Evolutionary conservation across 2,329 filamentous ascomycete genomes (phyloP).

Genomic region (Fragosphaeria purpurea): DNA sequence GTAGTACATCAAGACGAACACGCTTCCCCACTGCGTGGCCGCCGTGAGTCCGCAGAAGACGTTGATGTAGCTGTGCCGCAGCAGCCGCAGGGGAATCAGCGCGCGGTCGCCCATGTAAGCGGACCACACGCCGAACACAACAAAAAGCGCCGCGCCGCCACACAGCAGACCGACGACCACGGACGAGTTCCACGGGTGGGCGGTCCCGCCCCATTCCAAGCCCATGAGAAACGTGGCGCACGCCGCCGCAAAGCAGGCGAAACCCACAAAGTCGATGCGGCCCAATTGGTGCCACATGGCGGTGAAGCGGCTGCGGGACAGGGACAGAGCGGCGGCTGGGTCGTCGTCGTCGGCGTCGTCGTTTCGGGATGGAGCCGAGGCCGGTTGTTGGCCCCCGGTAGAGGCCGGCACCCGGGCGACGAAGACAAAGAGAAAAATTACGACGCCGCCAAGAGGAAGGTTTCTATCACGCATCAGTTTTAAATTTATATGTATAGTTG

Average conservation of each 20-base stretch:
- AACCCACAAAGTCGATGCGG: conserved; percentile 32
- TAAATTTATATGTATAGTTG: no score
- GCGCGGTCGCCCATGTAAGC: conserved; percentile 19
- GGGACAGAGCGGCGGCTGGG: conserved; percentile 14
- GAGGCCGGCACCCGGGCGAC: conserved; percentile 16
- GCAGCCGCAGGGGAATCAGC: conserved; percentile 20
- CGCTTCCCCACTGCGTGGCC: conserved; percentile 10
- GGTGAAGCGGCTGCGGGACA: conserved; percentile 11
- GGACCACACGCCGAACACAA: conserved; percentile 29
- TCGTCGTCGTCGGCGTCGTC: conserved; percentile 13
- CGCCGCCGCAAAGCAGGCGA: conserved; percentile 30
- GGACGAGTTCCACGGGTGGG: conserved; percentile 28
- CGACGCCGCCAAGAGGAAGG: conserved; percentile 30
- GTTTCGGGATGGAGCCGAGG: no score
- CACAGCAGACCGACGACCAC: conserved; percentile 30
- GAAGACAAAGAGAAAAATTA: conserved; percentile 22
- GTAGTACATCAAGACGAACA: conserved; percentile 23
- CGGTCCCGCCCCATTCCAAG: conserved; percentile 31
- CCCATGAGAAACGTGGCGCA: conserved; percentile 33
- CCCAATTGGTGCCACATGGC: neutral
- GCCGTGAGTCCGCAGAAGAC: conserved; percentile 8
- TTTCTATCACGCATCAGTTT: conserved; percentile 25
- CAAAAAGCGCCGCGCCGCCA: conserved; percentile 21
- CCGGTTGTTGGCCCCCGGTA: no score
- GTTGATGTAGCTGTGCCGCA: conserved; percentile 26